Evolutionary conservation across 2,329 filamentous ascomycete genomes (phyloP).

Genomic region (Verticillium tricorpus): DNA sequence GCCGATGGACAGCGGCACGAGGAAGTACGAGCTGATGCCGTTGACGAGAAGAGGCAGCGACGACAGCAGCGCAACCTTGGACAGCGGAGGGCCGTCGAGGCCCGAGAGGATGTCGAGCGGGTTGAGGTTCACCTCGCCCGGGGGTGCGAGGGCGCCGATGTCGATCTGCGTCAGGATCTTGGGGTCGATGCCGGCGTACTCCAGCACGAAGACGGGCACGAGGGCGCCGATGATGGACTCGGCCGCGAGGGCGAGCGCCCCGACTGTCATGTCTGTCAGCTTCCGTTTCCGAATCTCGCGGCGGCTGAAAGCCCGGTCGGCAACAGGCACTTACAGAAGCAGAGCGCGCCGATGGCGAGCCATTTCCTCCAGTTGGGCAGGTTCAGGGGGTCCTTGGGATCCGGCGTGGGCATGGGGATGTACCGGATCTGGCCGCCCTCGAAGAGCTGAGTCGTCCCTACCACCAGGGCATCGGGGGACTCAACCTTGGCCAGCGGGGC

Average conservation of each 20-base stretch:
- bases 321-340: conserved; percentile 20
- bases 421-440: conserved; percentile 14
- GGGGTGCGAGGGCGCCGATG: conserved; percentile 11
- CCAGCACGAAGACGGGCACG: conserved; percentile 27
- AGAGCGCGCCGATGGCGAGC: conserved; percentile 20
- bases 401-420: conserved; percentile 22
- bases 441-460: conserved; percentile 19
- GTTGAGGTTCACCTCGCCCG: conserved; percentile 16
- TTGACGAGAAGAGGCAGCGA: conserved; percentile 30
- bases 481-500: conserved; percentile 12
- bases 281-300: not conserved
- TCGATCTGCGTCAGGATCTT: conserved; percentile 20
- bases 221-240: conserved; percentile 22
- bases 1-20: conserved; percentile 31
- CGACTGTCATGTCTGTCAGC: conserved; percentile 3
- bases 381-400: conserved; percentile 27
- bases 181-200: conserved; percentile 27
- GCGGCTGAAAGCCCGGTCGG: not conserved
- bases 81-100: conserved; percentile 22
- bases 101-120: conserved; percentile 23
- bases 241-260: conserved; percentile 12
- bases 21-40: conserved; percentile 28
- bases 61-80: conserved; percentile 23
- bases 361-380: conserved; percentile 25
- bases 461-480: conserved; percentile 16